Percentiles rank a stretch among this genome's conserved stretches.
Evolutionary conservation across 2,329 filamentous ascomycete genomes (phyloP).

Genomic region (Talaromyces albobiverticillius): DNA sequence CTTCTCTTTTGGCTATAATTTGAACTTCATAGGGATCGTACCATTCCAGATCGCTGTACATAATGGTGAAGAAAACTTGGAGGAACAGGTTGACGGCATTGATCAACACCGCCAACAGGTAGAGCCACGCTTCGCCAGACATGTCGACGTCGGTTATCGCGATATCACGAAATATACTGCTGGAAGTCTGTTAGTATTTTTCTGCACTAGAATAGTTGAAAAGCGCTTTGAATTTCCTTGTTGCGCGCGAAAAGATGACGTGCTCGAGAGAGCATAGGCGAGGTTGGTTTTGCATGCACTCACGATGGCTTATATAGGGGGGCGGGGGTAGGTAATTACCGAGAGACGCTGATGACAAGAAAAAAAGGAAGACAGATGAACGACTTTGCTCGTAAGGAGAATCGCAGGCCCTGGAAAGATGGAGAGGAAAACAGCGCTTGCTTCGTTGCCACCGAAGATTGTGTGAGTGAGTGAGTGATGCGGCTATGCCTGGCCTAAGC

Average conservation of each 20-base stretch:
- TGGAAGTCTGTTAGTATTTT: too few relatives aligned
- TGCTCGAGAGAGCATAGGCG: background rate
- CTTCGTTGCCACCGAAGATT: background rate
- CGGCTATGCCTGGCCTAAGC: background rate
- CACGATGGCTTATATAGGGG: background rate
- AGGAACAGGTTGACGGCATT: slow-evolving; percentile 99
- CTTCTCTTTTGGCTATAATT: too few relatives aligned
- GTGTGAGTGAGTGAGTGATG: background rate
- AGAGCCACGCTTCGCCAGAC: slow-evolving; percentile 98
- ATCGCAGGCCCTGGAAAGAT: too few relatives aligned
- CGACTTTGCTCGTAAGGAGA: background rate
- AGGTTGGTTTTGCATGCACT: too few relatives aligned
- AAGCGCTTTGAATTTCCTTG: too few relatives aligned
- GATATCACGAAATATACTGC: background rate
- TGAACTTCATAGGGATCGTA: too few relatives aligned
- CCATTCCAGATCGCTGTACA: slow-evolving; percentile 99
- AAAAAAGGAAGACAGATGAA: background rate
- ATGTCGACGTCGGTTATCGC: slow-evolving; percentile 51
- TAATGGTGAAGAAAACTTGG: slow-evolving; percentile 99
- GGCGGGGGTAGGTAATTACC: background rate
- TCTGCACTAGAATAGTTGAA: too few relatives aligned
- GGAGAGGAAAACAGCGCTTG: slow-evolving; percentile 17
- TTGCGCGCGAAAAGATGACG: background rate
- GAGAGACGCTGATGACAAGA: background rate
- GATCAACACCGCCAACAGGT: slow-evolving; percentile 95